Percentiles rank a stretch among this genome's conserved stretches.
These are phyloP conservation scores for Corchorus olitorius DNA, from an alignment of 345 rosid species.

Conservation along the genomic window DNA sequence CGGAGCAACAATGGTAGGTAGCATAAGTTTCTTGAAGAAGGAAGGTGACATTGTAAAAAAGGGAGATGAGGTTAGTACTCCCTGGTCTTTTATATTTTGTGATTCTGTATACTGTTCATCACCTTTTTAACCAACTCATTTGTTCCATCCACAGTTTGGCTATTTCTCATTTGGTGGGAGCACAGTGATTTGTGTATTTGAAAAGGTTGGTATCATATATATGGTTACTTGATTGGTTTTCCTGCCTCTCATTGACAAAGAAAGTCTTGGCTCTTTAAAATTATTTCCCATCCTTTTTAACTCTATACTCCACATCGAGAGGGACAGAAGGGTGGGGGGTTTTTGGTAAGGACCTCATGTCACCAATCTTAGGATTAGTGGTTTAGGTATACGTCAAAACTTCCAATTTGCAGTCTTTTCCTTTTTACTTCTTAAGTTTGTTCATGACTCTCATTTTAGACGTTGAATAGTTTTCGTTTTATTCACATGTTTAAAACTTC, in stretches of 20 bases:
- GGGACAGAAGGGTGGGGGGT: not conserved
- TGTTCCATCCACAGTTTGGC: conserved; percentile 61
- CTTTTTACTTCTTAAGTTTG: too few species aligned
- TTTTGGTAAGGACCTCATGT: not conserved
- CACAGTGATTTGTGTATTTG: conserved; percentile 83
- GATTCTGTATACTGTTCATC: not conserved
- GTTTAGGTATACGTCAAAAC: not conserved
- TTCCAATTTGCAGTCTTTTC: too few species aligned
- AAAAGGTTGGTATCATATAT: conserved; percentile 57
- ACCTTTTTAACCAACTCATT: conserved; percentile 17
- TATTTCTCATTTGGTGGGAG: conserved; percentile 96
- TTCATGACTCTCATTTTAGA: too few species aligned
- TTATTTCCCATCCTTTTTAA: not conserved
- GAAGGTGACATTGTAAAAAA: conserved; percentile 67
- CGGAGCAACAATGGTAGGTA: conserved; percentile 98
- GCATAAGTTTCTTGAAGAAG: conserved; percentile 63
- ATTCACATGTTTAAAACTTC: not conserved
- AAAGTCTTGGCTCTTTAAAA: not conserved
- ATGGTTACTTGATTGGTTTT: not conserved
- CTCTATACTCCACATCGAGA: not conserved
- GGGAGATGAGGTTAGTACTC: conserved; percentile 78
- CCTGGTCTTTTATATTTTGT: not conserved
- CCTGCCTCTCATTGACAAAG: not conserved
- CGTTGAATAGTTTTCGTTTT: too few species aligned
- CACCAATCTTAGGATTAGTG: not conserved